Percentiles rank a stretch among this genome's conserved stretches.
Evolutionary conservation across 495 filamentous ascomycete species (phyloP).

Genomic region (Tricharina praecox): DNA sequence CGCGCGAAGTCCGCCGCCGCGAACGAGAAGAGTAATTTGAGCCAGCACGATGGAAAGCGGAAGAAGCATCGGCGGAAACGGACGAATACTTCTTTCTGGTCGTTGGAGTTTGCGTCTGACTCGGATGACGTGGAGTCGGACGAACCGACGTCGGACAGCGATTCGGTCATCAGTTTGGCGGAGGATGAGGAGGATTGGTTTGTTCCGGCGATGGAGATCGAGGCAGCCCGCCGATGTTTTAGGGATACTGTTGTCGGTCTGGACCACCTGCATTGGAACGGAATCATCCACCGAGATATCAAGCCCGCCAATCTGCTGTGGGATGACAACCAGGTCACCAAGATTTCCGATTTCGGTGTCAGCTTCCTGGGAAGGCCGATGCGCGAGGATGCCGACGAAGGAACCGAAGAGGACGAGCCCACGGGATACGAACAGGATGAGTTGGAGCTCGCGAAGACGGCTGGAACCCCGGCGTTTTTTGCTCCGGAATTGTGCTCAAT

Average conservation of each 20-base stretch:
- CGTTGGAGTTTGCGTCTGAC: slow-evolving; percentile 25
- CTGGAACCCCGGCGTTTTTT: slow-evolving; percentile 94
- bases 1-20: slow-evolving; percentile 8
- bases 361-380: slow-evolving; percentile 84
- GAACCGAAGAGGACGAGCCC: slow-evolving; percentile 66
- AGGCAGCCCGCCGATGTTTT: slow-evolving; percentile 73
- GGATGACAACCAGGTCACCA: slow-evolving; percentile 68
- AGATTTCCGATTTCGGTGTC: slow-evolving; percentile 99
- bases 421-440: slow-evolving; percentile 47
- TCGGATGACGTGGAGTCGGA: slow-evolving; percentile 4
- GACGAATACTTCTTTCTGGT: slow-evolving; percentile 22
- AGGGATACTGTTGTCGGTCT: slow-evolving; percentile 84
- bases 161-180: neutral
- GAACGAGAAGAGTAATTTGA: slow-evolving; percentile 7
- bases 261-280: slow-evolving; percentile 92
- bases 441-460: slow-evolving; percentile 87
- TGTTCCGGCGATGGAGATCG: slow-evolving; percentile 75
- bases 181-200: slow-evolving; percentile 81
- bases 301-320: slow-evolving; percentile 95
- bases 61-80: slow-evolving; percentile 13
- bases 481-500: slow-evolving; percentile 91
- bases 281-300: slow-evolving; percentile 94
- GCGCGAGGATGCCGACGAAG: slow-evolving; percentile 57
- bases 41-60: slow-evolving; percentile 8
- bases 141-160: neutral